phyloP scores from a whole-genome alignment of 495 filamentous ascomycete genomes.

The Podospora comata region DNA sequence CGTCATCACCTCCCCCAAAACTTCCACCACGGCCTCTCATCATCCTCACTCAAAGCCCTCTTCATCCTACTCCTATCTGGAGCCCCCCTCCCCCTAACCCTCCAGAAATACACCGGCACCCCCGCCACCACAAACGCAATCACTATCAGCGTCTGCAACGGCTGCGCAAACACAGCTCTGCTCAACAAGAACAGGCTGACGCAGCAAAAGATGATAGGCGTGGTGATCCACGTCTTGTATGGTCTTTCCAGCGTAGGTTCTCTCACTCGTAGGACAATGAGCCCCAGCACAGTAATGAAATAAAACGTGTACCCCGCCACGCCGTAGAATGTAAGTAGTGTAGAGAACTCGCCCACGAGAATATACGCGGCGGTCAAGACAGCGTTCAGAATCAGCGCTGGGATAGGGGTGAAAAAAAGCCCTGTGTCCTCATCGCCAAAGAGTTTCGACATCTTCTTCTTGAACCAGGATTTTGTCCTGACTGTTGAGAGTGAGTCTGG shows the following conservation, averaged over 20 bases:
- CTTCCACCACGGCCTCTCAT: slow-evolving; percentile 41
- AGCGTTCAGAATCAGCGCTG: slow-evolving; percentile 80
- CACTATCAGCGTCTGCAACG: slow-evolving; percentile 84
- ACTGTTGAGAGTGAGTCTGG: slow-evolving; percentile 40
- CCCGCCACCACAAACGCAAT: slow-evolving; percentile 78
- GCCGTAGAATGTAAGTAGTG: slow-evolving; percentile 92
- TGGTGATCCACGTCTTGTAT: slow-evolving; percentile 93
- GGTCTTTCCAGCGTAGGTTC: slow-evolving; percentile 86
- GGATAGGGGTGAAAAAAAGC: slow-evolving; percentile 82
- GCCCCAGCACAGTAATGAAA: slow-evolving; percentile 88
- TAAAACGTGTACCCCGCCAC: slow-evolving; percentile 97
- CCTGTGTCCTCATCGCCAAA: slow-evolving; percentile 60
- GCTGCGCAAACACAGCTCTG: slow-evolving; percentile 81
- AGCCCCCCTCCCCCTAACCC: slow-evolving; percentile 58
- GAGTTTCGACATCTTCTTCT: slow-evolving; percentile 52
- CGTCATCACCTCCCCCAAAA: slow-evolving; percentile 41
- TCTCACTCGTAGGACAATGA: slow-evolving; percentile 84
- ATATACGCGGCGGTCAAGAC: slow-evolving; percentile 71
- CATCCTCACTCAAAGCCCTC: slow-evolving; percentile 14
- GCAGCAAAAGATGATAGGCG: slow-evolving; percentile 96
- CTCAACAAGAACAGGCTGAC: slow-evolving; percentile 90
- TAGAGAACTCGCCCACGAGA: slow-evolving; percentile 81
- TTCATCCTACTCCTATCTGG: slow-evolving; percentile 53
- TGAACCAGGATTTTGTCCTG: slow-evolving; percentile 57
- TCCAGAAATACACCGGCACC: slow-evolving; percentile 84